Evolutionary conservation across 768 basidiomycete genomes (phyloP), one percentile per base, ranked within the genome.

Genomic region (Suillus cothurnatus): DNA sequence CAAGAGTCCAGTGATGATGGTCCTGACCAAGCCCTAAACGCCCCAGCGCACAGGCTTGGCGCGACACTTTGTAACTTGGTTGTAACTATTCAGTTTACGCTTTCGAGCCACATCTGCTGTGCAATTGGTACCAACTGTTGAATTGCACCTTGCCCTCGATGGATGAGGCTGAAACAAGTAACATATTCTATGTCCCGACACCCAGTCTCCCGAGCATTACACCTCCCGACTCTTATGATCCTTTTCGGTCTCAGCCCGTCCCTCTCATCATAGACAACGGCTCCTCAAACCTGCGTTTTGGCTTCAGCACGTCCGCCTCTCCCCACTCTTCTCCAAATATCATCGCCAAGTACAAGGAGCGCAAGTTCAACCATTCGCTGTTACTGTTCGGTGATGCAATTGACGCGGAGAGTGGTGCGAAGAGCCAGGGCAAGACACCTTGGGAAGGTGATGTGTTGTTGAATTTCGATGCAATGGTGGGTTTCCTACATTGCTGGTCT

Each of bases 371-470:
- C 75, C 89, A 85, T 66, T 90, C 89, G 0, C 79, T 96, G n/a
- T 74, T 96, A 36, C 81, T 99, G 15, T 97, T 97, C 64, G 97
- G 97, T 0, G 88, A 91, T 38, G 94, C 88, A 14, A 87, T 94
- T 36, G 96, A 97, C 52, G 81, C 88, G 15, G 97, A 99, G 74
- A 91, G 90, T 47, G 91, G 89, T 14, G 90, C 93, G 64, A 86
- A 90, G 70, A 85, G 87, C 2, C 92, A 93, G 73, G 84, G 88
- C 8, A 89, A 87, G 71, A 88, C 87, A 0, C 90, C 97, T 62
- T 99, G 93, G 90, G 97, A 99, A 74, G 95, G 94, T 9, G 97
- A 99, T 72, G 88, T 97, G 26, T 76, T 98, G 56, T 83, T 94
- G 70, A 95, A 95, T 77, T 93, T 91, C 70, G 97, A 99, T 78